phyloP scores from a whole-genome alignment of 192 early-diverging fungal species.

The Oehlia diaphana region DNA sequence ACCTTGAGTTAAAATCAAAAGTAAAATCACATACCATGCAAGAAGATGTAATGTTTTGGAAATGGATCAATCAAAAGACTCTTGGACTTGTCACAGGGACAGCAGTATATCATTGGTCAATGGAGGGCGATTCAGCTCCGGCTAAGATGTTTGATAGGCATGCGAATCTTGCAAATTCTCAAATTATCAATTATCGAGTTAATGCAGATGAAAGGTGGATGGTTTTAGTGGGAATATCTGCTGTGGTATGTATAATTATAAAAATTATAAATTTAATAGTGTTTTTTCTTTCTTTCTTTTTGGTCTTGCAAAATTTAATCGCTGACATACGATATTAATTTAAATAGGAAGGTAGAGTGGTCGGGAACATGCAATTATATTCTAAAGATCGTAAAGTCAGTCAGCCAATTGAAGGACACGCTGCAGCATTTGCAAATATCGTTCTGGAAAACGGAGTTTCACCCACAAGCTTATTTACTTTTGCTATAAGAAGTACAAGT shows the following conservation, averaged over 20 bases:
- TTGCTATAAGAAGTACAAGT: conserved; percentile 79
- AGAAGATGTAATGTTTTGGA: conserved; percentile 95
- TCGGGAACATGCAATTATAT: conserved; percentile 96
- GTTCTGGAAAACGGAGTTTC: conserved; percentile 70
- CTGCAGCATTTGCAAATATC: conserved; percentile 92
- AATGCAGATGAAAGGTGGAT: conserved; percentile 94
- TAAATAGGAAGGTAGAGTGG: conserved; percentile 76
- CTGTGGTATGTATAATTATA: conserved; percentile 48
- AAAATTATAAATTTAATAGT: not conserved
- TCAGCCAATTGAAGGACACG: conserved; percentile 96
- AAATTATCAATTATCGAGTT: conserved; percentile 96
- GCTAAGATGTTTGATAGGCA: conserved; percentile 94
- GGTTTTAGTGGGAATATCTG: conserved; percentile 92
- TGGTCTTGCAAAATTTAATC: not conserved
- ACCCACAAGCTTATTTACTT: conserved; percentile 90
- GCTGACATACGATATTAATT: not conserved
- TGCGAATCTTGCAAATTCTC: conserved; percentile 73
- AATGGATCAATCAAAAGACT: conserved; percentile 86
- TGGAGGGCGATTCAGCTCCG: conserved; percentile 86
- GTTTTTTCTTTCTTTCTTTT: not conserved
- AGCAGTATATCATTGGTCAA: conserved; percentile 95
- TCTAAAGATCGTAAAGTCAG: conserved; percentile 89
- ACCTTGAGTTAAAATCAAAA: conserved; percentile 94
- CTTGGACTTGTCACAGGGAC: conserved; percentile 88
- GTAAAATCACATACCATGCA: conserved; percentile 90